Conservation (phyloP, 768 basidiomycete species). For the Podaxis sp. region DNA sequence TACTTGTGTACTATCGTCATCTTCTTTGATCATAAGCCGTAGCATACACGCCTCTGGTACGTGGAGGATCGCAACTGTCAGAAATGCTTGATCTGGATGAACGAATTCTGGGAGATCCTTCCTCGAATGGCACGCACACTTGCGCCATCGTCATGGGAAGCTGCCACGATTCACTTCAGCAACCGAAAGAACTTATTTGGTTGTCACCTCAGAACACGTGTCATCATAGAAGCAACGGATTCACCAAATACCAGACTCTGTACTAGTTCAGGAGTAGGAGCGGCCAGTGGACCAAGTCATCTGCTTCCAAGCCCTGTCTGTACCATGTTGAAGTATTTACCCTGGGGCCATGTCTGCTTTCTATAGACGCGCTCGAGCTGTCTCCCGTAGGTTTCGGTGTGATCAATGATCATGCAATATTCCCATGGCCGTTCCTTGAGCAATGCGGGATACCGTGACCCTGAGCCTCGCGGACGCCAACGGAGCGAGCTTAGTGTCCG, state of each 20-base stretch:
- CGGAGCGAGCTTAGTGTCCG: not conserved
- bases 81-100: not conserved
- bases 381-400: not conserved
- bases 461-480: not conserved
- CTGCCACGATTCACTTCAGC: not conserved
- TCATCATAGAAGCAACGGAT: not conserved
- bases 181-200: not conserved
- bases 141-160: not conserved
- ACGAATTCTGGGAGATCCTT: not conserved
- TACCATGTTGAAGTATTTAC: not conserved
- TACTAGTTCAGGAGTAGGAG: not conserved
- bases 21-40: too few relatives aligned
- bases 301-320: not conserved
- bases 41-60: not conserved
- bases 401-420: not conserved
- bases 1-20: too few relatives aligned
- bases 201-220: conserved; percentile 2
- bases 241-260: not conserved
- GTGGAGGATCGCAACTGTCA: not conserved
- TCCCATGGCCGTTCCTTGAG: not conserved
- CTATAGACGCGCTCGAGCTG: not conserved
- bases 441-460: not conserved
- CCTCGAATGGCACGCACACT: not conserved
- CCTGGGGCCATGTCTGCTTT: not conserved
- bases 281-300: not conserved